phyloP scores from a whole-genome alignment of 1,284 basidiomycete species.

The Ustanciosporium gigantosporum region DNA sequence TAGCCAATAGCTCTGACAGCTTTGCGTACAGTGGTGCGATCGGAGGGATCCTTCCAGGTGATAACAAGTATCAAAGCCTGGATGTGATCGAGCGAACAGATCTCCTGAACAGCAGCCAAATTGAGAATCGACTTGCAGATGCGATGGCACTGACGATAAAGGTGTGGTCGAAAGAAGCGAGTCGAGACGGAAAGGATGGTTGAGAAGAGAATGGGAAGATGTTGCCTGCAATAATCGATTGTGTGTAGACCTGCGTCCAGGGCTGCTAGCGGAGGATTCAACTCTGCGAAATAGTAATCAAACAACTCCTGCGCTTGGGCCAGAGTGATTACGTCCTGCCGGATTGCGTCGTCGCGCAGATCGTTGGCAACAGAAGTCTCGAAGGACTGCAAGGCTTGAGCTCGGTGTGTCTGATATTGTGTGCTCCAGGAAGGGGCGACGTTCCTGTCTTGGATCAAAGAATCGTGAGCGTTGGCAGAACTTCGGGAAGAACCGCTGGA shows the following conservation, averaged over 20 bases:
- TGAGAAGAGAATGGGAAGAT: slow-evolving; percentile 77
- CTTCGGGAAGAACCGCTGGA: background rate
- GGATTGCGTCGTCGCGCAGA: slow-evolving; percentile 24
- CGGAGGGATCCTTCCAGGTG: slow-evolving; percentile 73
- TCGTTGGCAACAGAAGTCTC: slow-evolving; percentile 6
- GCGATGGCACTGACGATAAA: slow-evolving; percentile 71
- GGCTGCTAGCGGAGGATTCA: slow-evolving; percentile 53
- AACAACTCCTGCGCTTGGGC: slow-evolving; percentile 32
- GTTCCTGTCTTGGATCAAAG: background rate
- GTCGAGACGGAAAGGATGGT: slow-evolving; percentile 78
- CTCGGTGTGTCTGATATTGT: slow-evolving; percentile 6
- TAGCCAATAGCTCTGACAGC: slow-evolving; percentile 57
- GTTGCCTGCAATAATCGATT: slow-evolving; percentile 70
- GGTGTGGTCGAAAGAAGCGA: slow-evolving; percentile 77
- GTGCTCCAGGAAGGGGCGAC: slow-evolving; percentile 13
- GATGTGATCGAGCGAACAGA: slow-evolving; percentile 77
- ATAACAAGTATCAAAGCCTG: slow-evolving; percentile 81
- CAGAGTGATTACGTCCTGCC: slow-evolving; percentile 21
- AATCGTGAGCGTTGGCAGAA: background rate
- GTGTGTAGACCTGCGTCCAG: slow-evolving; percentile 62
- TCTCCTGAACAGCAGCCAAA: slow-evolving; percentile 74
- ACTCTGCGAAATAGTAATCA: slow-evolving; percentile 28
- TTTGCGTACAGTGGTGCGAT: slow-evolving; percentile 59
- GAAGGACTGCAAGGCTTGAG: background rate
- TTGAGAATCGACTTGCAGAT: slow-evolving; percentile 70